These are phyloP conservation scores for Porodaedalea pini DNA, from an alignment of 1,284 basidiomycete species.

Conservation along the genomic window DNA sequence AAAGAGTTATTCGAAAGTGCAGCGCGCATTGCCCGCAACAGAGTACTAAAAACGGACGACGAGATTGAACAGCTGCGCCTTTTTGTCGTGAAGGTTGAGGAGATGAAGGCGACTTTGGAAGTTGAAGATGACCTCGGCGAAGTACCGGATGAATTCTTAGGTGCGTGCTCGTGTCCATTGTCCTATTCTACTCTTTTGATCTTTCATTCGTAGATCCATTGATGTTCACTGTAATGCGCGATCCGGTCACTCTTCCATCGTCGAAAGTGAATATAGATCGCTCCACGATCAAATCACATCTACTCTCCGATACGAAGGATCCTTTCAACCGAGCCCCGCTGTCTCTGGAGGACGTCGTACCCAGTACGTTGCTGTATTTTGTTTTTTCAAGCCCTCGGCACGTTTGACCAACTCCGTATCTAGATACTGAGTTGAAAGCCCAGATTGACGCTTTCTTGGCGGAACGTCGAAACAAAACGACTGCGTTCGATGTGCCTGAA, in stretches of 20 bases:
- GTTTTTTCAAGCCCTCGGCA: neutral
- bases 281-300: slow-evolving; percentile 92
- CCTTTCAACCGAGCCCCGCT: slow-evolving; percentile 87
- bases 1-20: slow-evolving; percentile 85
- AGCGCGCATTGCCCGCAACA: slow-evolving; percentile 62
- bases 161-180: slow-evolving; percentile 45
- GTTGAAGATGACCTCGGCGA: slow-evolving; percentile 94
- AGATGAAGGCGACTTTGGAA: slow-evolving; percentile 70
- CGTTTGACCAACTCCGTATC: neutral
- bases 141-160: slow-evolving; percentile 92
- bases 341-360: slow-evolving; percentile 74
- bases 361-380: slow-evolving; percentile 45
- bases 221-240: slow-evolving; percentile 93
- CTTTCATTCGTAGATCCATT: slow-evolving; percentile 65
- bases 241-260: slow-evolving; percentile 89
- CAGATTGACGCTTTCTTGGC: slow-evolving; percentile 59
- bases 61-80: slow-evolving; percentile 74
- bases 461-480: slow-evolving; percentile 43
- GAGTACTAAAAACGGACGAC: slow-evolving; percentile 71
- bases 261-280: slow-evolving; percentile 83
- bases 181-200: slow-evolving; percentile 16
- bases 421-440: slow-evolving; percentile 59
- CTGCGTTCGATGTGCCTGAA: slow-evolving; percentile 22
- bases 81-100: slow-evolving; percentile 85
- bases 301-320: slow-evolving; percentile 88